Evolutionary conservation across 2,329 filamentous ascomycete species (phyloP), one percentile per base, ranked within the genome.

Genomic region (Pestalotiopsis fici): DNA sequence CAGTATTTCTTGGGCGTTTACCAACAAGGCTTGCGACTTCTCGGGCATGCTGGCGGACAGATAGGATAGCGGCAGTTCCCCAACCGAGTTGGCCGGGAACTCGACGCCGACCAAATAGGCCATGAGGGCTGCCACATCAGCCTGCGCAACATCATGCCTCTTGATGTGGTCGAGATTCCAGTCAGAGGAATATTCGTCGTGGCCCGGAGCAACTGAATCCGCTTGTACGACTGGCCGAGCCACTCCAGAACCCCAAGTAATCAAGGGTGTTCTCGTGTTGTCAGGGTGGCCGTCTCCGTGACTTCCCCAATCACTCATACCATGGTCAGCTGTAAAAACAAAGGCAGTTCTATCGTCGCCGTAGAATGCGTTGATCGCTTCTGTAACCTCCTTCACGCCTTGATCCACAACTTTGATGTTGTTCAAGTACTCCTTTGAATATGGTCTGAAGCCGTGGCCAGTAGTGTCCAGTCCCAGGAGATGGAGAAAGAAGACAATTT

Each of bases 281-380:
- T 99, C 93, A 0, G 96, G 96, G 79, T 99, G 95, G 7, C 96
- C 96, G 78, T 99, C 96, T 47, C 97, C 97, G 78, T 99, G 97
- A 73, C 95, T 98, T n/a, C 97, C 96, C 91, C 93, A 98, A 79
- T 99, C 96, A 76, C 94, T 98, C 96, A 99, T 99, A 21, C 96
- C 96, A 78, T 99, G 96, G 76, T 99, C 96, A 7, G 96, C 96
- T 1, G 97, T 99, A 77, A 99, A 99, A 18, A 99, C 89, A 77
- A 95, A 99, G 0, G 97, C 94, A 0, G 96, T 98, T 78, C 96
- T 91, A 65, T 88, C 91, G 73, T 94, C 91, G 4, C 82, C 86
- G 74, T 98, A 99, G 77, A 98, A 99, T 13, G 91, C 87, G 43
- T 97, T 89, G 62, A 98, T 90, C 65, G 97, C 77, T 70, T 92